A percentile compares a stretch with the other conserved stretches of the same genome.
Conservation (phyloP, 2,329 filamentous ascomycete species). For the Diaporthe ilicicola region DNA sequence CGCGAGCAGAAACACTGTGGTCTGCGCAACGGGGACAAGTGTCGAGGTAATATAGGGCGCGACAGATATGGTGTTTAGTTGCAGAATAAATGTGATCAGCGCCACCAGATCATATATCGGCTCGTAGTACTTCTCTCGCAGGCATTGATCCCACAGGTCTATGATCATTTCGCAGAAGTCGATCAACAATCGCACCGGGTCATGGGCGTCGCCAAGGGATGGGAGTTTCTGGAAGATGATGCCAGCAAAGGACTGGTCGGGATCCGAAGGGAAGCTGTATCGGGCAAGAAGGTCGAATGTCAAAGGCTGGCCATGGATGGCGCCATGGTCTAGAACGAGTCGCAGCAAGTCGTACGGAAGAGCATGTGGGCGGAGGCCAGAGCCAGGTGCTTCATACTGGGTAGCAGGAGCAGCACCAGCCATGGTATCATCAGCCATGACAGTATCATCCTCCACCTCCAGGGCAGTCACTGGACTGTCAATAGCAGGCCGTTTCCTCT, state of each 20-base stretch:
- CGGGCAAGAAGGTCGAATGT: constrained; percentile 74
- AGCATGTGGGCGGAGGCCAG: constrained; percentile 35
- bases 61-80: constrained; percentile 66
- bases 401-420: neutral
- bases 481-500: constrained; percentile 72
- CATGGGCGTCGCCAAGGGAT: constrained; percentile 57
- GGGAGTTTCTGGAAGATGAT: constrained; percentile 75
- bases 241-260: constrained; percentile 68
- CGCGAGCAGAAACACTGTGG: constrained; percentile 68
- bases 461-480: constrained; percentile 74
- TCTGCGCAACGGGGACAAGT: constrained; percentile 63
- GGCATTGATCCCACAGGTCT: constrained; percentile 73
- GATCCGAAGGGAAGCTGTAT: constrained; percentile 71
- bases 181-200: constrained; percentile 64
- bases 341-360: constrained; percentile 52
- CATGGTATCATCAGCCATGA: constrained; percentile 43
- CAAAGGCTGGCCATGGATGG: constrained; percentile 62
- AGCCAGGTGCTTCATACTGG: neutral
- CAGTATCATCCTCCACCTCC: constrained; percentile 57
- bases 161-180: constrained; percentile 72
- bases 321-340: constrained; percentile 70
- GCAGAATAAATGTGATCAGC: constrained; percentile 70
- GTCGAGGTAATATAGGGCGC: constrained; percentile 67
- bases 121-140: constrained; percentile 68
- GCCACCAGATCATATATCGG: constrained; percentile 73